Evolutionary conservation across 176 grass and related monocot genomes (phyloP).

Genomic region (Dactylis glomerata): DNA sequence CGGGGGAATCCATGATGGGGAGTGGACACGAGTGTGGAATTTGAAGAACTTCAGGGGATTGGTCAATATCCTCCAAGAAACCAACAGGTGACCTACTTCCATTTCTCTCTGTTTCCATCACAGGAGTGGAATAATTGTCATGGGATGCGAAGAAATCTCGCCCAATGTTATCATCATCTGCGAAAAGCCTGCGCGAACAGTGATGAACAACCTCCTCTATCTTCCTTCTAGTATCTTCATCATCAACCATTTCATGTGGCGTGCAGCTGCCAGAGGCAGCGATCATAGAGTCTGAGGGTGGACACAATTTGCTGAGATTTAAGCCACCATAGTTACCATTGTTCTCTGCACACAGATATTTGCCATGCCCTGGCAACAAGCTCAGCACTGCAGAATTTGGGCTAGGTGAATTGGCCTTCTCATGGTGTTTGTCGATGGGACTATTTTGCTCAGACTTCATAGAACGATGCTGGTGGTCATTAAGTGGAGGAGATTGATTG

Average conservation of each 20-base stretch:
- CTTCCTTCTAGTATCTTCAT: slow-evolving; percentile 40
- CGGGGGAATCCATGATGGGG: slow-evolving; percentile 35
- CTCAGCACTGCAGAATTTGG: slow-evolving; percentile 42
- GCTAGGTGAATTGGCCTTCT: slow-evolving; percentile 27
- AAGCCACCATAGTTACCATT: not conserved
- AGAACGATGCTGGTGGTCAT: slow-evolving; percentile 40
- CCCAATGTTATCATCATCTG: slow-evolving; percentile 33
- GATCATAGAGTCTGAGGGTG: slow-evolving; percentile 7
- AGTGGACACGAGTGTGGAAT: slow-evolving; percentile 79
- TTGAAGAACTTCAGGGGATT: slow-evolving; percentile 26
- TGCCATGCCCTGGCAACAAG: slow-evolving; percentile 37
- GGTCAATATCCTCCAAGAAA: slow-evolving; percentile 46
- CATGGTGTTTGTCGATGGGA: slow-evolving; percentile 22
- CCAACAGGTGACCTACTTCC: slow-evolving; percentile 29
- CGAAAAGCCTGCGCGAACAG: slow-evolving; percentile 46
- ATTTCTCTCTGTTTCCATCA: slow-evolving; percentile 43
- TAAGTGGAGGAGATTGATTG: slow-evolving; percentile 38
- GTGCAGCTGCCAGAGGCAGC: slow-evolving; percentile 20
- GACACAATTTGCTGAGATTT: slow-evolving; percentile 23
- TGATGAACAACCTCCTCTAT: slow-evolving; percentile 36
- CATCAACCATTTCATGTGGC: slow-evolving; percentile 26
- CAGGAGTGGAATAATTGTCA: slow-evolving; percentile 11
- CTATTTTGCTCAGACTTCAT: slow-evolving; percentile 17
- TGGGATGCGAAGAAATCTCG: slow-evolving; percentile 27
- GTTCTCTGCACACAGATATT: slow-evolving; percentile 26